Conservation (phyloP, 768 basidiomycete species). For the Mycena alexandri region DNA sequence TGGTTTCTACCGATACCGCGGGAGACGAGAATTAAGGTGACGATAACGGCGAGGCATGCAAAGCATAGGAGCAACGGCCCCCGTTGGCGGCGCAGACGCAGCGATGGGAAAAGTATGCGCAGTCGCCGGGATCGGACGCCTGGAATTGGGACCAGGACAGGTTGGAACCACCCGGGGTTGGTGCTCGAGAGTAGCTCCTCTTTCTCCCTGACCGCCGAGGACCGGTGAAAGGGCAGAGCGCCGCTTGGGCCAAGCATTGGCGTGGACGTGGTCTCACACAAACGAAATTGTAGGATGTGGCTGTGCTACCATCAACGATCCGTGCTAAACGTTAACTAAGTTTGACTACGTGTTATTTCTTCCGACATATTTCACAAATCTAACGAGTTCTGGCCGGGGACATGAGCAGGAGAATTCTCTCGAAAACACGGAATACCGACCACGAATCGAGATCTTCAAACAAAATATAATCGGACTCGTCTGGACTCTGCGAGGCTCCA, state of each 20-base stretch:
- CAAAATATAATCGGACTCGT: too few relatives aligned
- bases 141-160: slow-evolving; percentile 70
- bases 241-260: slow-evolving; percentile 40
- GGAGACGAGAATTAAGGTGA: slow-evolving; percentile 62
- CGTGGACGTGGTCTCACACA: slow-evolving; percentile 8
- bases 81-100: slow-evolving; percentile 66
- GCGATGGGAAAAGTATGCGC: slow-evolving; percentile 69
- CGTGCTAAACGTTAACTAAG: too few relatives aligned
- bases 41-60: slow-evolving; percentile 63
- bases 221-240: slow-evolving; percentile 56
- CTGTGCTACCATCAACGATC: too few relatives aligned
- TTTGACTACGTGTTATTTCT: not conserved
- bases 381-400: too few relatives aligned
- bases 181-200: slow-evolving; percentile 45
- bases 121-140: slow-evolving; percentile 69
- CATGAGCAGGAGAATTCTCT: not conserved
- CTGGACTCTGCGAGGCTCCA: too few relatives aligned
- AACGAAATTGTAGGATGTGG: not conserved
- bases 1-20: slow-evolving; percentile 55
- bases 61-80: slow-evolving; percentile 67
- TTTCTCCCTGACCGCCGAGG: slow-evolving; percentile 59
- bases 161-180: slow-evolving; percentile 61
- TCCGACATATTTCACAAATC: too few relatives aligned
- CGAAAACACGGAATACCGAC: not conserved
- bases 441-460: not conserved